Conservation (phyloP, 192 early-diverging fungal genomes). For the Coemansia sp. region DNA sequence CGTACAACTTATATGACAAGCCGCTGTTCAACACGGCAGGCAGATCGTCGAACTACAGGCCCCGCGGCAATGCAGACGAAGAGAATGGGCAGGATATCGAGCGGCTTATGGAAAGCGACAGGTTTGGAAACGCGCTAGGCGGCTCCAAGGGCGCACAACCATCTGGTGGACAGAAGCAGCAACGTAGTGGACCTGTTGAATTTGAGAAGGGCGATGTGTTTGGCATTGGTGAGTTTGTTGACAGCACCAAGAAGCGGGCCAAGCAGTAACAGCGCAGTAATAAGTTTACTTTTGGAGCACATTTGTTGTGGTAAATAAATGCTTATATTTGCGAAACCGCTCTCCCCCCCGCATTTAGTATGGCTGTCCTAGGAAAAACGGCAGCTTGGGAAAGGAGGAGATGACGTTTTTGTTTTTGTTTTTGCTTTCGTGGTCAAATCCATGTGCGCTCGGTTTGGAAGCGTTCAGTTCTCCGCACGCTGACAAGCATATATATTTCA, state of each 20-base stretch:
- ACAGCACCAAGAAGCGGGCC: conserved; percentile 55
- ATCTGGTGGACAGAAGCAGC: conserved; percentile 24
- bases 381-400: too few species aligned
- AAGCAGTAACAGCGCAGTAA: neutral
- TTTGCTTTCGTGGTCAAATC: too few species aligned
- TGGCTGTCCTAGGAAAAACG: too few species aligned
- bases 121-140: conserved; percentile 60
- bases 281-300: neutral
- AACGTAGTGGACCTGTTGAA: conserved; percentile 82
- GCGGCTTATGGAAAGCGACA: conserved; percentile 65
- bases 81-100: conserved; percentile 60
- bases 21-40: conserved; percentile 78
- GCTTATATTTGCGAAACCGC: neutral
- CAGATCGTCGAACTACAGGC: conserved; percentile 77
- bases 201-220: conserved; percentile 97
- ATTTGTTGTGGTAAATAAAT: neutral
- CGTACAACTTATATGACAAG: conserved; percentile 95
- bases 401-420: too few species aligned
- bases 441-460: too few species aligned
- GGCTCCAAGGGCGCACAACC: conserved; percentile 73
- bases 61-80: conserved; percentile 62
- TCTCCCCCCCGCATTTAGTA: neutral
- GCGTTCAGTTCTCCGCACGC: too few species aligned
- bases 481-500: too few species aligned
- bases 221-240: conserved; percentile 87